Conservation (phyloP, 805 yeast genomes). For the Teunomyces aglyptinius region DNA sequence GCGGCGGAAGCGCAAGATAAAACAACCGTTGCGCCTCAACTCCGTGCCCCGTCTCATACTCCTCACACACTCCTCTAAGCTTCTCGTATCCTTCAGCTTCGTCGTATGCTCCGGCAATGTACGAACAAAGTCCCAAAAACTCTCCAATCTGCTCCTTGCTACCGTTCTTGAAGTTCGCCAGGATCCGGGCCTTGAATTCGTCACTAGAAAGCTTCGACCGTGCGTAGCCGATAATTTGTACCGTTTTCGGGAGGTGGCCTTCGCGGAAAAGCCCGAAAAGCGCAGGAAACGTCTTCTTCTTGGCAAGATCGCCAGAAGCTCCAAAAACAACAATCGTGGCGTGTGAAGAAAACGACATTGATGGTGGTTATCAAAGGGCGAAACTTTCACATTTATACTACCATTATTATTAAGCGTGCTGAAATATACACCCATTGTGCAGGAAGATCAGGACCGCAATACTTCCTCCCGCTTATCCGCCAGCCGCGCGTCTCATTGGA, state of each 20-base stretch:
- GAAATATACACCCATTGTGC: background rate
- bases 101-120: conserved; percentile 81
- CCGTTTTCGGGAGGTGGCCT: conserved; percentile 68
- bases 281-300: conserved; percentile 92
- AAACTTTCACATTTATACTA: background rate
- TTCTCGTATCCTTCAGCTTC: conserved; percentile 66
- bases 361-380: background rate
- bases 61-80: conserved; percentile 54
- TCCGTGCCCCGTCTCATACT: conserved; percentile 51
- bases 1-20: conserved; percentile 94
- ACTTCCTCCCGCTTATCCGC: background rate
- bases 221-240: conserved; percentile 88
- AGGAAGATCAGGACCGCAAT: background rate
- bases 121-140: conserved; percentile 65
- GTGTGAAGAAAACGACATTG: conserved; percentile 56
- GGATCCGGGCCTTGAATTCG: conserved; percentile 67
- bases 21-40: conserved; percentile 75
- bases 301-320: conserved; percentile 93
- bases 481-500: background rate
- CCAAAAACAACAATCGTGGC: conserved; percentile 83
- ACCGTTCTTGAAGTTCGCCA: conserved; percentile 58
- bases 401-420: conserved; percentile 2
- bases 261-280: conserved; percentile 66
- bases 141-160: conserved; percentile 44
- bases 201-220: conserved; percentile 69